Conservation (phyloP, 2,329 filamentous ascomycete genomes). For the Trichoderma atroviride region DNA sequence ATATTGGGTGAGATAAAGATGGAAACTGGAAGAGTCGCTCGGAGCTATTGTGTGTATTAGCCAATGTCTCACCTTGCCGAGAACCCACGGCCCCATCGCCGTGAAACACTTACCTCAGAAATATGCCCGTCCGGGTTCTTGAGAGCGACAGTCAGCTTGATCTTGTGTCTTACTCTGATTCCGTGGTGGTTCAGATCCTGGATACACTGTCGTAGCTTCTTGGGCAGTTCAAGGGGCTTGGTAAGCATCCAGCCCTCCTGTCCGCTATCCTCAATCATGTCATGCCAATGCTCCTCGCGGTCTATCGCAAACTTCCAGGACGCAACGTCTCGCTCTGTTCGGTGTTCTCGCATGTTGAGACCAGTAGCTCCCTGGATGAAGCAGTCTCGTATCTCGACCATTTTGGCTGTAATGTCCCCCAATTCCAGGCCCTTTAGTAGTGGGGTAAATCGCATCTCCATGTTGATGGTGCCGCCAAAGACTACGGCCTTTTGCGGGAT, state of each 20-base stretch:
- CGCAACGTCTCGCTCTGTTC: slow-evolving; percentile 65
- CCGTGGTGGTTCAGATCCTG: slow-evolving; percentile 88
- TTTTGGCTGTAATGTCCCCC: slow-evolving; percentile 76
- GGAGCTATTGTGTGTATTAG: slow-evolving; percentile 57
- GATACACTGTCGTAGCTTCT: slow-evolving; percentile 77
- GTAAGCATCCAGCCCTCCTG: slow-evolving; percentile 67
- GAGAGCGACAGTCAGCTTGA: slow-evolving; percentile 87
- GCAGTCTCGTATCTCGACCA: slow-evolving; percentile 78
- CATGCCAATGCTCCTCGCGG: slow-evolving; percentile 66
- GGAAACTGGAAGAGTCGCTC: slow-evolving; percentile 85
- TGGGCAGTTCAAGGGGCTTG: slow-evolving; percentile 71
- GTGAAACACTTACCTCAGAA: slow-evolving; percentile 67
- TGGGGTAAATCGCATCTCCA: slow-evolving; percentile 86
- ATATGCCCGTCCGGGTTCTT: slow-evolving; percentile 94
- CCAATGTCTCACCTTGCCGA: slow-evolving; percentile 13
- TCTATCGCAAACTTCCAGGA: slow-evolving; percentile 59
- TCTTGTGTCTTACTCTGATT: slow-evolving; percentile 90
- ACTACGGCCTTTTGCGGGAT: slow-evolving; percentile 93
- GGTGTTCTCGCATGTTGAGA: slow-evolving; percentile 58
- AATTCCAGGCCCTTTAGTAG: slow-evolving; percentile 86
- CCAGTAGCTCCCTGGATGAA: slow-evolving; percentile 52
- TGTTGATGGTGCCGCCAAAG: slow-evolving; percentile 81
- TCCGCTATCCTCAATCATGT: slow-evolving; percentile 68
- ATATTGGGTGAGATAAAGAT: slow-evolving; percentile 96
- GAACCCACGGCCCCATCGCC: neutral